These are phyloP conservation scores for Heliamphora exappendiculata DNA, from an alignment of 148 eudicot species.

Conservation along the genomic window DNA sequence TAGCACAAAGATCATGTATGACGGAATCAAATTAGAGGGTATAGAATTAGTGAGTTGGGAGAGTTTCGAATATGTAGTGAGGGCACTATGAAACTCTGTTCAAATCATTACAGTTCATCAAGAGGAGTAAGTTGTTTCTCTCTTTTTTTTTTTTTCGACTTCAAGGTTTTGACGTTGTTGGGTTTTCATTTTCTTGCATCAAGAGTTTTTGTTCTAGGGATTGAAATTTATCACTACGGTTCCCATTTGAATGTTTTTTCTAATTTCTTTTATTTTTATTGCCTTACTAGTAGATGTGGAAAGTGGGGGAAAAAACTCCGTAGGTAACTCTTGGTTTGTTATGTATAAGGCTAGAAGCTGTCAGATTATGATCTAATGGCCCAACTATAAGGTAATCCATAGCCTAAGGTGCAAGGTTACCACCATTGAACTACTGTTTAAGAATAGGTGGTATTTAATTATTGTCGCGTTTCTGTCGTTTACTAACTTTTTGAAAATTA, in stretches of 20 bases:
- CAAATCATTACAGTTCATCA: background rate
- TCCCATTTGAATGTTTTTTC: background rate
- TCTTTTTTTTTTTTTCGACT: background rate
- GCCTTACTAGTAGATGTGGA: background rate
- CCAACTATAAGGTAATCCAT: background rate
- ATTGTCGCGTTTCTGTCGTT: background rate
- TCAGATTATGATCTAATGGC: background rate
- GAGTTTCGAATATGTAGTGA: background rate
- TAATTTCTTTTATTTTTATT: background rate
- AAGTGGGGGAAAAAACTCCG: background rate
- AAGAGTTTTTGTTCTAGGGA: background rate
- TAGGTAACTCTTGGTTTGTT: background rate
- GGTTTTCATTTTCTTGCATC: background rate
- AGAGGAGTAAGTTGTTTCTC: background rate
- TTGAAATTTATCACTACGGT: background rate
- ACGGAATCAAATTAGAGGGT: background rate
- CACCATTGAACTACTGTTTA: background rate
- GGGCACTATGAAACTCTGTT: background rate
- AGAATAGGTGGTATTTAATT: background rate
- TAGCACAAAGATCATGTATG: background rate
- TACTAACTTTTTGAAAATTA: background rate
- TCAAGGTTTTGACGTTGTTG: background rate
- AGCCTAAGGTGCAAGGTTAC: background rate
- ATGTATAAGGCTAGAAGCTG: background rate
- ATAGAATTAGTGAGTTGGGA: background rate